Conservation (phyloP, 768 basidiomycete genomes). For the Lentinula detonsa region DNA sequence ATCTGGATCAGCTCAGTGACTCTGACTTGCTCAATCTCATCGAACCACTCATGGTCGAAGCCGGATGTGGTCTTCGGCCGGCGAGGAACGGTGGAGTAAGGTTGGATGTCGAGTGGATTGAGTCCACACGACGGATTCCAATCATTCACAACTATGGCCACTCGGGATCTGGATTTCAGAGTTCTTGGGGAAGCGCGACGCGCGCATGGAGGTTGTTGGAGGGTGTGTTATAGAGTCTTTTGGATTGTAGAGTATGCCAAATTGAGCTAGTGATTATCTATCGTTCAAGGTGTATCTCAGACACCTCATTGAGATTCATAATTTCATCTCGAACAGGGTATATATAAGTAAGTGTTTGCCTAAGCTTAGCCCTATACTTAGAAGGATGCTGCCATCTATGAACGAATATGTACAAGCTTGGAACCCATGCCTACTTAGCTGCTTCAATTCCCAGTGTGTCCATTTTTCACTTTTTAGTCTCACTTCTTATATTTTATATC, state of each 20-base stretch:
- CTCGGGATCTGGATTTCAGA: constrained; percentile 46
- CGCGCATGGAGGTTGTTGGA: constrained; percentile 43
- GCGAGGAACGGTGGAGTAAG: constrained; percentile 52
- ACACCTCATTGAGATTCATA: too few species aligned
- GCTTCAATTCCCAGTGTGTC: constrained; percentile 10
- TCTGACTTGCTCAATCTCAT: constrained; percentile 20
- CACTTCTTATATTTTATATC: too few species aligned
- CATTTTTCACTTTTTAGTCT: background rate
- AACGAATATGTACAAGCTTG: too few species aligned
- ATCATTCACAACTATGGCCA: constrained; percentile 65
- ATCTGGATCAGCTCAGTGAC: constrained; percentile 14
- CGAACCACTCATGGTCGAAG: constrained; percentile 27
- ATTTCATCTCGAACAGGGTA: too few species aligned
- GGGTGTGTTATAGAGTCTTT: constrained; percentile 21
- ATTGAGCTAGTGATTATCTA: too few species aligned
- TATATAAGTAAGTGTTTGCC: too few species aligned
- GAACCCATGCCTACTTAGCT: too few species aligned
- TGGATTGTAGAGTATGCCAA: constrained; percentile 2
- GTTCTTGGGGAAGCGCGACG: constrained; percentile 60
- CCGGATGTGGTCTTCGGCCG: constrained; percentile 56
- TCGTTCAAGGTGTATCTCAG: too few species aligned
- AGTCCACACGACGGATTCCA: constrained; percentile 24
- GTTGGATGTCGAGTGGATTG: constrained; percentile 39
- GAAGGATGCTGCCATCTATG: too few species aligned
- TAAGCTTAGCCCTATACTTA: too few species aligned